Evolutionary conservation across 2,329 filamentous ascomycete species (phyloP), one percentile per base, ranked within the genome.

Genomic region (Verticillium nonalfalfae): DNA sequence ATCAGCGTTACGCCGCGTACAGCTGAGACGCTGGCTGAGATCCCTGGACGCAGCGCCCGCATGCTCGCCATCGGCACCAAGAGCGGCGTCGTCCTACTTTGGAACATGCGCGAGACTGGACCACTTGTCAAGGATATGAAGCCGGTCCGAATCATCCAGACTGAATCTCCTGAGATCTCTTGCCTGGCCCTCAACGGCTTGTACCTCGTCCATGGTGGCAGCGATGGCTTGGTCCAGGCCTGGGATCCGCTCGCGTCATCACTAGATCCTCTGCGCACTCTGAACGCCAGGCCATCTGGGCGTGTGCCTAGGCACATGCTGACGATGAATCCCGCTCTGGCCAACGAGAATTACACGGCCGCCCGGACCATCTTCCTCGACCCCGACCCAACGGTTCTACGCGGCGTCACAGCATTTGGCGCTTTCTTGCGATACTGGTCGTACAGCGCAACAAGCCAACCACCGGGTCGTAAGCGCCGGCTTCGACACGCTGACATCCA

Each of bases 231-330:
- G 3, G 94, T 97, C 4, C 95, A 98, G 73, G 91, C 93, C 6
- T 99, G 95, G 95, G 95, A 99, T 76, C 91, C 90, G n/a, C 79
- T 99, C 56, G 91, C 89, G 1, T 98, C 94, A 1, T 90, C 84
- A 0, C 75, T 82, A 18, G 86, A 89, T 21, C 91, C 95, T 0
- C 84, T 98, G 59, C 87, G 93, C 45, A 98, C 93, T 0, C 80
- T 99, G 60, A 93, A 96, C 71, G 91, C 92, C 2, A 87, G 90
- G 14, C 93, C 94, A 66, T 90, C 90, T 1, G 89, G 90, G 7
- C 87, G 92, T 34, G 89, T 93, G 58, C 90, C 93, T 65, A 90
- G 93, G 61, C 87, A 93, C 65, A 77, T 86, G 67, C 73, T 80
- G 52, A 72, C 81, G 31, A 75, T 80, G 63, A 81, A 84, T 50